Evolutionary conservation across 306 rosid species (phyloP).

Genomic region (Cucumis hystrix): DNA sequence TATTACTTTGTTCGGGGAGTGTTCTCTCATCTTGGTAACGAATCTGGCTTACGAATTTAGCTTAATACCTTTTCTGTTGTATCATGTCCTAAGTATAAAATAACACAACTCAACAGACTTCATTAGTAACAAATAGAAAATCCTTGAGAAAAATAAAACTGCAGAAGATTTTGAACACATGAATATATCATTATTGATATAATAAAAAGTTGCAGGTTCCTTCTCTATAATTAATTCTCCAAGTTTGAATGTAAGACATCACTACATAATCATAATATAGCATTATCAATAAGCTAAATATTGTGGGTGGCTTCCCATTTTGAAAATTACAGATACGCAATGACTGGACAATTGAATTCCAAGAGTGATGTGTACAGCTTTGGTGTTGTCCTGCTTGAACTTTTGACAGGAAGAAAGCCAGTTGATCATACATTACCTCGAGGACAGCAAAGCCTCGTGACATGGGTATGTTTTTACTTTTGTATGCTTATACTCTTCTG

Average conservation of each 20-base stretch:
- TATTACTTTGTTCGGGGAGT: no score
- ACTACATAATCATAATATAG: neutral
- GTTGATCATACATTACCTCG: conserved; percentile 89
- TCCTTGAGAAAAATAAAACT: neutral
- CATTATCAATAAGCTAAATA: neutral
- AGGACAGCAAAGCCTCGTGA: conserved; percentile 85
- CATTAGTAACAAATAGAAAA: neutral
- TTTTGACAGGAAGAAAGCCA: conserved; percentile 88
- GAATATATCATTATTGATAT: neutral
- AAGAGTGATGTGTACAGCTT: conserved; percentile 87
- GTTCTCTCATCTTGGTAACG: no score
- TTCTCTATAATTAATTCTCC: neutral
- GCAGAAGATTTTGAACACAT: neutral
- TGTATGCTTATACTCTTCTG: neutral
- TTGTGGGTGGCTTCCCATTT: neutral
- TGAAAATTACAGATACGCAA: conserved; percentile 50
- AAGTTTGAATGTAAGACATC: neutral
- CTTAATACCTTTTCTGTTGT: no score
- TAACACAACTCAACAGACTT: neutral
- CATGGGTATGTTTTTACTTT: conserved; percentile 49
- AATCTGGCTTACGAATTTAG: no score
- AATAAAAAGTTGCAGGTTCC: neutral
- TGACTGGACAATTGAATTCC: conserved; percentile 89
- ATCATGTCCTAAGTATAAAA: neutral
- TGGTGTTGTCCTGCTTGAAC: conserved; percentile 87